Conservation (phyloP, 2,329 filamentous ascomycete genomes). For the Canariomyces notabilis region DNA sequence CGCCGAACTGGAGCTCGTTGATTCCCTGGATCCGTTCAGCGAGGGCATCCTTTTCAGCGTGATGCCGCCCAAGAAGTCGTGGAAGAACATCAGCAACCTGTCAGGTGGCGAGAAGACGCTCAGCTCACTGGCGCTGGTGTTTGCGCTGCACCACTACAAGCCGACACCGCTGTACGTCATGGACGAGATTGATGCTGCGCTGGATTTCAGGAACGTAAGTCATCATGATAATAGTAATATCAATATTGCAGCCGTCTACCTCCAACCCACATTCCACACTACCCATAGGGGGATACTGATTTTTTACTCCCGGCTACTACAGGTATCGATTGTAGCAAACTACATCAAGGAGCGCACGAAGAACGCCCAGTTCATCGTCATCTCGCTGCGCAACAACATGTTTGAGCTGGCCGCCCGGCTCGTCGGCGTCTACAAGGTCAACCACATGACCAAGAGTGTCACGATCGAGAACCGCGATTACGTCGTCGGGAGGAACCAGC, state of each 20-base stretch:
- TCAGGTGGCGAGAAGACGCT: slow-evolving; percentile 97
- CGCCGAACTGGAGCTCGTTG: slow-evolving; percentile 92
- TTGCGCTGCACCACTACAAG: slow-evolving; percentile 96
- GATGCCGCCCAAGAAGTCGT: slow-evolving; percentile 99
- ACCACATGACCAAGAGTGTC: slow-evolving; percentile 94
- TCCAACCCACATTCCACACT: not conserved
- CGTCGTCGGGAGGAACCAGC: slow-evolving; percentile 41
- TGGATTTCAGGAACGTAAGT: slow-evolving; percentile 97
- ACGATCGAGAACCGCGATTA: slow-evolving; percentile 83
- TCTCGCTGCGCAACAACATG: slow-evolving; percentile 98
- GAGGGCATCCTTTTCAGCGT: slow-evolving; percentile 96
- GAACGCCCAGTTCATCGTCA: slow-evolving; percentile 98
- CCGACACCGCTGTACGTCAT: slow-evolving; percentile 97
- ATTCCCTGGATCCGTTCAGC: slow-evolving; percentile 91
- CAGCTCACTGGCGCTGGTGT: slow-evolving; percentile 89
- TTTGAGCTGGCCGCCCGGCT: slow-evolving; percentile 95
- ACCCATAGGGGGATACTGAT: too few relatives aligned
- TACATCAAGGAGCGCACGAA: slow-evolving; percentile 99
- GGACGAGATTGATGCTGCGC: slow-evolving; percentile 97
- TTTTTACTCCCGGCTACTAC: too few relatives aligned
- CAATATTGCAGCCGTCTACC: too few relatives aligned
- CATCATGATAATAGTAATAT: too few relatives aligned
- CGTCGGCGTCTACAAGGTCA: slow-evolving; percentile 98
- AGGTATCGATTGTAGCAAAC: slow-evolving; percentile 95
- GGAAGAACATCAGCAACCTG: slow-evolving; percentile 98